phyloP scores from a whole-genome alignment of 2,329 filamentous ascomycete genomes.

The Arthrobotrys sphaeroides region DNA sequence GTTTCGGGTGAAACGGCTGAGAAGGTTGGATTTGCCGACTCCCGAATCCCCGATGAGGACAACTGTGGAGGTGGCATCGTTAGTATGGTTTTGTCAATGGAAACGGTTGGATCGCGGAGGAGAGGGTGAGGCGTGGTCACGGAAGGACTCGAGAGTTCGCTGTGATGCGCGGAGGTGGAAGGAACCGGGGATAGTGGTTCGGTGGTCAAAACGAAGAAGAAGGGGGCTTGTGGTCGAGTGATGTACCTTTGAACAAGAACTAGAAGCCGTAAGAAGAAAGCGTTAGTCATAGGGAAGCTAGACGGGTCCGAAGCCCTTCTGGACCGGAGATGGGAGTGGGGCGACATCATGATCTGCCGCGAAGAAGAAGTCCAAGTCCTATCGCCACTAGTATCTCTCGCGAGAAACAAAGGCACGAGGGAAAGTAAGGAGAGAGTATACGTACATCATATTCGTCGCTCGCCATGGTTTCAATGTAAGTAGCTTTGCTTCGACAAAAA shows the following conservation, averaged over 20 bases:
- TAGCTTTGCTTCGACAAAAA: neutral
- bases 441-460: slow-evolving; percentile 99
- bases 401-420: slow-evolving; percentile 1
- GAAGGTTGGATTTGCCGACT: slow-evolving; percentile 99
- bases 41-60: slow-evolving; percentile 99
- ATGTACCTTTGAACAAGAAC: slow-evolving; percentile 98
- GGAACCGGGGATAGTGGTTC: slow-evolving; percentile 17
- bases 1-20: slow-evolving; percentile 99
- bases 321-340: slow-evolving; percentile 53
- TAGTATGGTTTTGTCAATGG: slow-evolving; percentile 18
- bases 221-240: slow-evolving; percentile 37
- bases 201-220: slow-evolving; percentile 27
- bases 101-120: slow-evolving; percentile 8
- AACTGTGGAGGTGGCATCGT: slow-evolving; percentile 49
- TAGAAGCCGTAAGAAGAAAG: slow-evolving; percentile 61
- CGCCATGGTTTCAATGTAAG: slow-evolving; percentile 73
- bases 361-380: neutral
- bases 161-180: neutral
- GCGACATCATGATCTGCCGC: slow-evolving; percentile 40
- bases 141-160: neutral
- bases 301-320: neutral
- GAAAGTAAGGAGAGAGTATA: slow-evolving; percentile 58
- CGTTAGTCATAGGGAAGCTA: neutral
- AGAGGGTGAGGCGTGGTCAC: neutral
- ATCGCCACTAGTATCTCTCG: neutral